These are phyloP conservation scores for Alloteropsis semialata DNA, from an alignment of 176 grass and related monocot species.

Conservation along the genomic window DNA sequence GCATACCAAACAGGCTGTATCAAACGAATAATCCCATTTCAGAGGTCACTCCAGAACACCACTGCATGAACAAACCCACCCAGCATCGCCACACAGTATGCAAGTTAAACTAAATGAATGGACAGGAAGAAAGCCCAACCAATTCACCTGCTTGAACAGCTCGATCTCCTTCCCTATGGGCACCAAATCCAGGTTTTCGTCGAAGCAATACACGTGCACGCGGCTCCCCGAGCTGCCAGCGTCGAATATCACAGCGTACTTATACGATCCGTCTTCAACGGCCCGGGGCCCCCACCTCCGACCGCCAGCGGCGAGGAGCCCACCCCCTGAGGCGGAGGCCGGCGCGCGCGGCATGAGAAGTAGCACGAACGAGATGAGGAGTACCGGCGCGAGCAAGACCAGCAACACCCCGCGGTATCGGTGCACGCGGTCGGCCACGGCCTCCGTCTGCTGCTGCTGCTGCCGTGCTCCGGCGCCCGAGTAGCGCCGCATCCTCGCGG, in stretches of 20 bases:
- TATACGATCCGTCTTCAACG: constrained; percentile 43
- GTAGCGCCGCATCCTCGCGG: constrained; percentile 68
- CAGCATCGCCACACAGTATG: neutral
- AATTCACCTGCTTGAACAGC: constrained; percentile 85
- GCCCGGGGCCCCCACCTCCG: constrained; percentile 55
- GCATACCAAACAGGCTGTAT: neutral
- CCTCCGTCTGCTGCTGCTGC: constrained; percentile 45
- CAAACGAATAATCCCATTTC: neutral
- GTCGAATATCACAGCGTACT: constrained; percentile 88
- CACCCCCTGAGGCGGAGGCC: constrained; percentile 13
- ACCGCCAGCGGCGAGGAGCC: constrained; percentile 15
- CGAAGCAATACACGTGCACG: constrained; percentile 93
- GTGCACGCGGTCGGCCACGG: constrained; percentile 61
- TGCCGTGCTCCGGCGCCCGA: constrained; percentile 37
- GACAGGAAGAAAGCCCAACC: neutral
- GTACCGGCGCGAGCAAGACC: constrained; percentile 60
- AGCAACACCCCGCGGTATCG: constrained; percentile 73
- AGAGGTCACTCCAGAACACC: neutral
- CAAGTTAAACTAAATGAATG: constrained; percentile 14
- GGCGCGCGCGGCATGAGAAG: constrained; percentile 63
- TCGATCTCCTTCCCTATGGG: constrained; percentile 85
- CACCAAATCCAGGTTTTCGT: constrained; percentile 74
- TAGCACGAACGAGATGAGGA: constrained; percentile 74
- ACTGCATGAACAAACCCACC: neutral
- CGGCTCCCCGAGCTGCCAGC: constrained; percentile 95